Conservation (phyloP, 176 grass and related monocot genomes). For the Saccharum spontaneum region DNA sequence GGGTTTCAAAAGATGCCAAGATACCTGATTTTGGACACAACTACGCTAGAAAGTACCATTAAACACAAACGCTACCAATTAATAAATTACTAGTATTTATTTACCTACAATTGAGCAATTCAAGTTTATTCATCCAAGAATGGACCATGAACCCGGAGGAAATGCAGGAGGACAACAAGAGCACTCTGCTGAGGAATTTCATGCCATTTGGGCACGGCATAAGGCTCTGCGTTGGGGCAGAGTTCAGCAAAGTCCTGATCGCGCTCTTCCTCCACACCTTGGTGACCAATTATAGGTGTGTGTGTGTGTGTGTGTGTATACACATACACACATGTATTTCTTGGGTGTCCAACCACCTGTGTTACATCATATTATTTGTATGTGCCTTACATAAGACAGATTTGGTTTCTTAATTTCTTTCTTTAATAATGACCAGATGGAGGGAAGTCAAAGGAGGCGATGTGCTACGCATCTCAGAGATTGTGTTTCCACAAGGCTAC, state of each 20-base stretch:
- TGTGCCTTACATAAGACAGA: not conserved
- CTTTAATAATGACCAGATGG: not conserved
- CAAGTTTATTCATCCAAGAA: not conserved
- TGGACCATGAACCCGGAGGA: not conserved
- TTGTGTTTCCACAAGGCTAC: conserved; percentile 20
- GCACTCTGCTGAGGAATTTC: not conserved
- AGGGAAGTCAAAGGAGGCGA: conserved; percentile 30
- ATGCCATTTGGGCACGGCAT: conserved; percentile 25
- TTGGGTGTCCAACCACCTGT: not conserved
- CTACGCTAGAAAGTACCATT: not conserved
- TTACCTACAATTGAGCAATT: not conserved
- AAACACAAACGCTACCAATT: not conserved
- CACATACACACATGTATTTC: not conserved
- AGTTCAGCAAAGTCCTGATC: not conserved
- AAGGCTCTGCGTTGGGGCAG: conserved; percentile 20
- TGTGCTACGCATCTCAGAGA: not conserved
- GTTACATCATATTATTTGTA: not conserved
- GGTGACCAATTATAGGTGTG: conserved; percentile 19
- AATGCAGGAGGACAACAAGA: conserved; percentile 1
- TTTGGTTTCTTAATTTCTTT: not conserved
- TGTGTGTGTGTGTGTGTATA: no score
- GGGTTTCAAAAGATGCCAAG: no score
- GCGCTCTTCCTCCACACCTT: conserved; percentile 11
- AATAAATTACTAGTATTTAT: not conserved
- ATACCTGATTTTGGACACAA: not conserved